Percentiles rank a stretch among this genome's conserved stretches.
Evolutionary conservation across 441 rosid species (phyloP).

Genomic region (Adansonia rubrostipa): DNA sequence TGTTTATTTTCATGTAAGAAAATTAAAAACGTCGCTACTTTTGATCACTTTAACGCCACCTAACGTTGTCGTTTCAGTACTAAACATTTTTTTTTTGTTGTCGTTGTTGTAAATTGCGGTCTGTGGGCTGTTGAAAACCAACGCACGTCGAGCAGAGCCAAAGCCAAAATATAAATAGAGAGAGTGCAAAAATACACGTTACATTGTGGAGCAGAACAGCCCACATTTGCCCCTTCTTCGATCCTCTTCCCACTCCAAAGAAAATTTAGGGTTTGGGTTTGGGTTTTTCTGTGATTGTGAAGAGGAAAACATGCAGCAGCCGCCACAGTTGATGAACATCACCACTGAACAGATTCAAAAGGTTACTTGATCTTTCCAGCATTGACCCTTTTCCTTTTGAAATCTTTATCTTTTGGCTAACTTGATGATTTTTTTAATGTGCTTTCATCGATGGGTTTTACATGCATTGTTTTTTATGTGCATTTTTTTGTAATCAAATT

Average conservation of each 20-base stretch:
- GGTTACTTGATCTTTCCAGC: conserved; percentile 29
- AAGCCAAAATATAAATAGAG: neutral
- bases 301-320: conserved; percentile 33
- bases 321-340: conserved; percentile 30
- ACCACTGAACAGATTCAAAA: conserved; percentile 56
- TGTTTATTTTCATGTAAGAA: neutral
- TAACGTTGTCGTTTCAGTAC: neutral
- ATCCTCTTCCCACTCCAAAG: neutral
- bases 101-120: neutral
- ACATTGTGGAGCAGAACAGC: conserved; percentile 17
- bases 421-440: neutral
- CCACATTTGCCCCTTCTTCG: neutral
- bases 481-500: conserved; percentile 1
- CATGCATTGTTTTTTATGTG: conserved; percentile 27
- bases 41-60: neutral
- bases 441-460: conserved; percentile 21
- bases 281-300: conserved; percentile 6
- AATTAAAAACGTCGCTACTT: conserved; percentile 6
- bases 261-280: conserved; percentile 26
- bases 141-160: neutral
- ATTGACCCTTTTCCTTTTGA: neutral
- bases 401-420: neutral
- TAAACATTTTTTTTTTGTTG: neutral
- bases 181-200: conserved; percentile 19
- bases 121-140: neutral